Evolutionary conservation across 345 rosid species (phyloP).

Genomic region (Bretschneidera sinensis): DNA sequence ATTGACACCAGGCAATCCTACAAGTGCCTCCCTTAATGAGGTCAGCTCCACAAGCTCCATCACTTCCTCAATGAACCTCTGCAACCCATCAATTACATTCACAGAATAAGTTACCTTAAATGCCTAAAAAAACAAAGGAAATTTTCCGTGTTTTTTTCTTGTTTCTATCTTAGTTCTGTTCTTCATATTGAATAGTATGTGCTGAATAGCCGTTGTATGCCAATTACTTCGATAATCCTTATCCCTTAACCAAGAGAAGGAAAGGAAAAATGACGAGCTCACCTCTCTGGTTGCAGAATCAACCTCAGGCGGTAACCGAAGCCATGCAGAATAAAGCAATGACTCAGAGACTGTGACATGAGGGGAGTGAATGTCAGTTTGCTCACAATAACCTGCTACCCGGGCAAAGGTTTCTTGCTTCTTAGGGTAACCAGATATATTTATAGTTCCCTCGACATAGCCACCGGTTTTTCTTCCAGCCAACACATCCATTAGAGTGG

Average conservation of each 20-base stretch:
- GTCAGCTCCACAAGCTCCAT: slow-evolving; percentile 70
- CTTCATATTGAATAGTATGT: no score
- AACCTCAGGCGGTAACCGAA: slow-evolving; percentile 54
- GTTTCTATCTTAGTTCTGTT: not conserved
- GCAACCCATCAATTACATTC: slow-evolving; percentile 16
- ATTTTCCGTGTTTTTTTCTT: not conserved
- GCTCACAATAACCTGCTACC: slow-evolving; percentile 68
- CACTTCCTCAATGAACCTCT: slow-evolving; percentile 69
- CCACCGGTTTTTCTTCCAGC: slow-evolving; percentile 80
- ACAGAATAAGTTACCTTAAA: not conserved
- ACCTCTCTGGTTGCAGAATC: slow-evolving; percentile 56
- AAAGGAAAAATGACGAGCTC: not conserved
- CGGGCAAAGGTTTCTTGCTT: slow-evolving; percentile 72
- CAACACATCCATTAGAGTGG: slow-evolving; percentile 71
- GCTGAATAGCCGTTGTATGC: not conserved
- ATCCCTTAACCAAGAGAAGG: not conserved
- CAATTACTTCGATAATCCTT: not conserved
- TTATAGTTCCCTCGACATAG: slow-evolving; percentile 43
- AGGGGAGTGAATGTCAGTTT: slow-evolving; percentile 69
- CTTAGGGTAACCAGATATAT: slow-evolving; percentile 60
- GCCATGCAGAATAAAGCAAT: slow-evolving; percentile 61
- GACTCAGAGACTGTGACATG: slow-evolving; percentile 63
- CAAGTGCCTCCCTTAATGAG: slow-evolving; percentile 44
- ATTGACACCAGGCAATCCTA: slow-evolving; percentile 56
- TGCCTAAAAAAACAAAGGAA: not conserved